Conservation (phyloP, 345 rosid species). For the Lumnitzera littorea region DNA sequence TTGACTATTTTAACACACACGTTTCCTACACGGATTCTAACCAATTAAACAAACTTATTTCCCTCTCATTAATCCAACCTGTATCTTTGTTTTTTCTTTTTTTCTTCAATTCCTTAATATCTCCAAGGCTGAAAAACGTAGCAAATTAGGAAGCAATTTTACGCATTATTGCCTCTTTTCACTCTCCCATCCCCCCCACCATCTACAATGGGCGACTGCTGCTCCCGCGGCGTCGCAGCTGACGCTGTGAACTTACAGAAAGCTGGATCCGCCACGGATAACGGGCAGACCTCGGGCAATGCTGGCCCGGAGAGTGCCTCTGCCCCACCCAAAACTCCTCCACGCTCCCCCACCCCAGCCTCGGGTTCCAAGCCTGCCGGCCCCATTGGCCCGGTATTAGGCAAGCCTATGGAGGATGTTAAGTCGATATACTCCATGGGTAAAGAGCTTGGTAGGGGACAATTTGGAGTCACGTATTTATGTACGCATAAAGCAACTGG, state of each 20-base stretch:
- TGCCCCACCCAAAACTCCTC: slow-evolving; percentile 12
- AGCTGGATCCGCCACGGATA: slow-evolving; percentile 9
- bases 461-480: slow-evolving; percentile 54
- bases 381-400: slow-evolving; percentile 30
- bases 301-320: slow-evolving; percentile 11
- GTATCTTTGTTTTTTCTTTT: no score
- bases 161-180: no score
- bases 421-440: slow-evolving; percentile 43
- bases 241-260: slow-evolving; percentile 13
- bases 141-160: no score
- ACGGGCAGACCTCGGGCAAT: background rate
- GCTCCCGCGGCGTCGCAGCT: slow-evolving; percentile 41
- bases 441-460: slow-evolving; percentile 65
- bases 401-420: slow-evolving; percentile 62
- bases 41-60: no score
- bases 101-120: no score
- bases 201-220: slow-evolving; percentile 51
- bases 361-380: slow-evolving; percentile 18
- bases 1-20: no score
- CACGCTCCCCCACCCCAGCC: slow-evolving; percentile 16
- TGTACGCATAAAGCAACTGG: slow-evolving; percentile 51
- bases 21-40: no score
- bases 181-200: no score
- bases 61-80: no score
- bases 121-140: no score